Evolutionary conservation across 495 filamentous ascomycete genomes (phyloP), one percentile per base, ranked within the genome.

Genomic region (Lasiosphaeriaceae sp.): DNA sequence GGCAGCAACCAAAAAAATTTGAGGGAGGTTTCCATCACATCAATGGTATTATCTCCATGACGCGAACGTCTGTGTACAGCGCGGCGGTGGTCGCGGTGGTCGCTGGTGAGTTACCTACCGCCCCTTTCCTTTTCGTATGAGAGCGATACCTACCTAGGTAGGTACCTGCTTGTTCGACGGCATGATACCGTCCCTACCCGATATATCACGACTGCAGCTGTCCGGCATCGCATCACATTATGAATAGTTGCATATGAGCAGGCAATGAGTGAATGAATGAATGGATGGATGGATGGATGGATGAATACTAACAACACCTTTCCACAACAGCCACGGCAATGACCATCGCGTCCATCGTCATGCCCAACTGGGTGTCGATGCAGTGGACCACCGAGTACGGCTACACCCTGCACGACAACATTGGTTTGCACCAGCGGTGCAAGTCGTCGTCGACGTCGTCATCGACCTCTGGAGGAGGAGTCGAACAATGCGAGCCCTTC

Each of bases 351-450:
- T 80, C 87, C 31, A 90, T 93, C 64, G 68, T 86, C 44, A 75
- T 88, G 24, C 90, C 93, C 0, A 78, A 81, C 63, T 97, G 93
- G 93, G 77, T 96, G 53, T 83, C 82, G 52, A 87, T 74, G 76
- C 83, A 52, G 85, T 83, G 48, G 74, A 80, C 46, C 4, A 77
- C 83, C 45, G 56, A 74, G 52, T 64, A 68, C 41, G 78, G 74
- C 56, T 64, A 70, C 75, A 80, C 64, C 63, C 87, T 77, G 76
- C 79, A 63, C 79, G 88, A 76, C 83, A 82, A 59, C 86, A 89
- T 77, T 71, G 93, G 93, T 47, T 83, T 97, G 39, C 87, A 95
- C 71, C 77, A 79, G 24, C 85, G 85, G 61, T 97, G 93, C 72
- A 89, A 80, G 44, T 80, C 76, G 31, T 51, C 24, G 60, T 74